These are phyloP conservation scores for Zygotorulaspora sp. DNA, from an alignment of 805 yeast genomes.

Conservation along the genomic window DNA sequence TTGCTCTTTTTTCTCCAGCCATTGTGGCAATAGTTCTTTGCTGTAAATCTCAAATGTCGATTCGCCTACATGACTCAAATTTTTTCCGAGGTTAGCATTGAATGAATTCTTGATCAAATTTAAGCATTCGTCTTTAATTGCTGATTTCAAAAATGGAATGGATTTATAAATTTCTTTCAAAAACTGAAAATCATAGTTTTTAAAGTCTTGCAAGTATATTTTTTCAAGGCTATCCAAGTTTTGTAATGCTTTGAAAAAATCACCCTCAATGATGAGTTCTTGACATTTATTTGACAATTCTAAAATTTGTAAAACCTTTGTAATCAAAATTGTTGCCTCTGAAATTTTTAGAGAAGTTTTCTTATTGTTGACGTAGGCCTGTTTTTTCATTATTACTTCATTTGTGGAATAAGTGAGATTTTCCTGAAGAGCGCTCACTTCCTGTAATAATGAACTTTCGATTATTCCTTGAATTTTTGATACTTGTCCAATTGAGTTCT, in stretches of 20 bases:
- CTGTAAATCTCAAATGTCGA: slow-evolving; percentile 50
- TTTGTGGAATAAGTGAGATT: slow-evolving; percentile 61
- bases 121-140: slow-evolving; percentile 71
- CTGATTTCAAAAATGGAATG: slow-evolving; percentile 66
- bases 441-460: slow-evolving; percentile 46
- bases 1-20: slow-evolving; percentile 58
- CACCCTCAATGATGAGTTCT: slow-evolving; percentile 66
- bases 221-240: slow-evolving; percentile 69
- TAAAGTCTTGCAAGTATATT: slow-evolving; percentile 64
- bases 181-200: slow-evolving; percentile 58
- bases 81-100: slow-evolving; percentile 54
- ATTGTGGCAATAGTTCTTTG: slow-evolving; percentile 46
- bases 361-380: slow-evolving; percentile 52
- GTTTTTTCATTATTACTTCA: slow-evolving; percentile 59
- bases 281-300: slow-evolving; percentile 84
- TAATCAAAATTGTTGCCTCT: slow-evolving; percentile 65
- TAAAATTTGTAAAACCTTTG: slow-evolving; percentile 70
- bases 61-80: slow-evolving; percentile 44
- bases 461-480: slow-evolving; percentile 57
- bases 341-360: slow-evolving; percentile 62
- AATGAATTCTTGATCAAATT: slow-evolving; percentile 64
- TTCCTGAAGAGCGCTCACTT: slow-evolving; percentile 51
- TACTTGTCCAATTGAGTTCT: slow-evolving; percentile 56
- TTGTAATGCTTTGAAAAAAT: slow-evolving; percentile 82
- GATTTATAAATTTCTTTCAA: slow-evolving; percentile 68